Evolutionary conservation across 345 rosid genomes (phyloP).

Genomic region (Lumnitzera racemosa): DNA sequence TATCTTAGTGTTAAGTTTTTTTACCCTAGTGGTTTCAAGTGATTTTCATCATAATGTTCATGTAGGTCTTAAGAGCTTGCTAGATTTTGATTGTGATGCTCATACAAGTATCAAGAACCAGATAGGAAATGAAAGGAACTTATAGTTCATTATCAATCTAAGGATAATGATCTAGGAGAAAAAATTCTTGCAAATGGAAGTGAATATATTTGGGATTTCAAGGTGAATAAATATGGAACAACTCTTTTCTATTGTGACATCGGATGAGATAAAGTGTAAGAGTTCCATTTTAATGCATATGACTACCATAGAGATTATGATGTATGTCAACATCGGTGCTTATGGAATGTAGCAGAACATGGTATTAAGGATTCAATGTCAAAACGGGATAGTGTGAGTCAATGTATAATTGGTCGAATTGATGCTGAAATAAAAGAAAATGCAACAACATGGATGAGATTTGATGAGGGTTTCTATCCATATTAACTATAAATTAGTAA

Average conservation of each 20-base stretch:
- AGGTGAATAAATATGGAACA: constrained; percentile 23
- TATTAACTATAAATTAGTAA: no score
- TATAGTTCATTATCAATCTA: constrained; percentile 52
- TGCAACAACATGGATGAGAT: constrained; percentile 3
- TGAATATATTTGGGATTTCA: constrained; percentile 46
- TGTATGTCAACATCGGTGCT: constrained; percentile 25
- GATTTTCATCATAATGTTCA: not conserved
- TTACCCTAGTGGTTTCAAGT: no score
- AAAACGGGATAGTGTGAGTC: constrained; percentile 46
- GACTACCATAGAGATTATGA: constrained; percentile 22
- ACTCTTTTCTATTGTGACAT: constrained; percentile 41
- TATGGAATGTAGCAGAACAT: constrained; percentile 35
- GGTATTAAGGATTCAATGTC: constrained; percentile 35
- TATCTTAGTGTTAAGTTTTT: no score
- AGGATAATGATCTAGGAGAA: constrained; percentile 43
- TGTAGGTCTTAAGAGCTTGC: constrained; percentile 13
- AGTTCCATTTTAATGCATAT: constrained; percentile 34
- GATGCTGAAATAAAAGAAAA: not conserved
- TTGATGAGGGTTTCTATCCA: not conserved
- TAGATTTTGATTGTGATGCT: constrained; percentile 10
- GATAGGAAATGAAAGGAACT: constrained; percentile 29
- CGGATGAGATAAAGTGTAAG: constrained; percentile 26
- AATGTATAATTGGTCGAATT: constrained; percentile 31
- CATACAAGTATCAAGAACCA: constrained; percentile 36
- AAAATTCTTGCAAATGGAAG: constrained; percentile 30